Base-by-base conservation (phyloP, 1,284 basidiomycete genomes). In the Boletus semigastroideus region DNA sequence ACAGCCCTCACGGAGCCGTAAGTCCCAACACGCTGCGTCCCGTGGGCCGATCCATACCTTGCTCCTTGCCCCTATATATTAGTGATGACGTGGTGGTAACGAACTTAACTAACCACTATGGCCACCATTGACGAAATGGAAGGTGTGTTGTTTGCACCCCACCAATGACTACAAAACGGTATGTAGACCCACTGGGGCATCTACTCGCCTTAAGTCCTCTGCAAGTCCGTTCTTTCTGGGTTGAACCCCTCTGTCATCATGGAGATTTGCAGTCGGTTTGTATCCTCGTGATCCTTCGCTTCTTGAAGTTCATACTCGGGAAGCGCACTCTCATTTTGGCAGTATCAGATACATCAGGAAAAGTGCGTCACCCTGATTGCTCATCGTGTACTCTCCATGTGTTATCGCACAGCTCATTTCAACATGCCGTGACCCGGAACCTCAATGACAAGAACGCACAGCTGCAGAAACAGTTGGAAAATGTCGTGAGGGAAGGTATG, bases 131-230 rank as follows among this genome's bases (percentile, higher is more conserved):
- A 60, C 50, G 36, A 41, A 38, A 33, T 20, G 16, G 9, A 57
- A 92, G 89, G 79, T 90, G 37, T 86, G 84, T 71, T 87, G 89
- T 6, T 66, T 90, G 20, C 84, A 86, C 62, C 89, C 90, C 0
- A 84, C 88, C 2, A 92, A 92, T 63, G 89, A 92, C 67, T 92
- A 92, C 69, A 92, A 91, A 73, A 92, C 90, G 47, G 85, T 81
- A 65, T 70, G 78, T 77, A 71, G 71, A 72, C 65, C 48, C 59
- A 56, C 52, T n/a, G 46, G 16, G n/a, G 22, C 34, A 42, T 38
- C 20, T 42, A 58, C 55, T 42, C 38, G 36, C 30, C 16, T 56
- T 55, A 19, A 63, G 30, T 43, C 33, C 19, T 36, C 42, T 30
- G 38, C 46, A 57, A 92, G 90, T 92, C 89, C n/a, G 89, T 92